Percentiles rank a stretch among this genome's conserved stretches.
Conservation (phyloP, 2,329 filamentous ascomycete genomes). For the Fusarium pseudonygamai region DNA sequence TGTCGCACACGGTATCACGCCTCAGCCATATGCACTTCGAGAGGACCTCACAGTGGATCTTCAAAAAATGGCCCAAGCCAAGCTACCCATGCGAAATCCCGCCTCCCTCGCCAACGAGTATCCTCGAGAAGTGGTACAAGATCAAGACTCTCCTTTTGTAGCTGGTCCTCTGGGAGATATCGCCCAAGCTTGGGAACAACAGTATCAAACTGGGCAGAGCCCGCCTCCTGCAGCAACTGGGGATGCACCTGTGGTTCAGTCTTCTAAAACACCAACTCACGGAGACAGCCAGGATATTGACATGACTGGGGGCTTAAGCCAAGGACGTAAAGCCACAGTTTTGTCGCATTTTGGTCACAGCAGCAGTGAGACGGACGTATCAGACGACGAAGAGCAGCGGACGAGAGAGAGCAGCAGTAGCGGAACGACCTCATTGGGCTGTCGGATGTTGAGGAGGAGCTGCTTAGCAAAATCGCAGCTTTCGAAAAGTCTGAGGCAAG, state of each 20-base stretch:
- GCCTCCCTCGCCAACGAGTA: slow-evolving; percentile 2
- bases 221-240: not conserved
- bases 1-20: slow-evolving; percentile 26
- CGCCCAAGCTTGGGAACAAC: slow-evolving; percentile 11
- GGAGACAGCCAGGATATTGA: not conserved
- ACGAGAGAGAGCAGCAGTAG: slow-evolving; percentile 12
- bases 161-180: slow-evolving; percentile 18
- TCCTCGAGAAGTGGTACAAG: slow-evolving; percentile 7
- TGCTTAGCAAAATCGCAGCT: not conserved
- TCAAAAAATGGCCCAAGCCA: not conserved
- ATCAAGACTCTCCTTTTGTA: not conserved
- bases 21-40: slow-evolving; percentile 34
- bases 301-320: not conserved
- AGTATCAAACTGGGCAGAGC: not conserved
- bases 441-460: not conserved
- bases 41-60: slow-evolving; percentile 33
- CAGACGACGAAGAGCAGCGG: not conserved
- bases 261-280: not conserved
- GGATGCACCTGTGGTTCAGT: not conserved
- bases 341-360: not conserved
- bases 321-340: not conserved
- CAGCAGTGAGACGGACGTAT: slow-evolving; percentile 2
- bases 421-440: not conserved
- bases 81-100: not conserved
- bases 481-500: not conserved